Conservation (phyloP, 108 stramenopile genomes). For the Cyclotella sp. region DNA sequence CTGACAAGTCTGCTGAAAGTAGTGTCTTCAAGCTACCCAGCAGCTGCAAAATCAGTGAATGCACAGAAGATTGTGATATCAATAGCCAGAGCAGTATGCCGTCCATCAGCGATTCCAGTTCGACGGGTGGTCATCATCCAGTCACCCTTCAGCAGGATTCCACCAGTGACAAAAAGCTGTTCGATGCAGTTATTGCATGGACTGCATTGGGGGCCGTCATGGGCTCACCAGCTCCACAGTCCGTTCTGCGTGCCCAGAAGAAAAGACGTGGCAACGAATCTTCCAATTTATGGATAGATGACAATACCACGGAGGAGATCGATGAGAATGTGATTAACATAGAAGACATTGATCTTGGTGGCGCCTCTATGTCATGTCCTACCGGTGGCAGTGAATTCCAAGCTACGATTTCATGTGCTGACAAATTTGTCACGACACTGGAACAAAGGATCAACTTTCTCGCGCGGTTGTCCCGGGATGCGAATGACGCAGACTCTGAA, state of each 20-base stretch:
- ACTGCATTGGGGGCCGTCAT: conserved; percentile 11
- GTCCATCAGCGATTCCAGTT: neutral
- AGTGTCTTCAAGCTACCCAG: neutral
- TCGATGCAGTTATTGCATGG: conserved; percentile 13
- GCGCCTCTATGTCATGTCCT: neutral
- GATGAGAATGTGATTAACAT: neutral
- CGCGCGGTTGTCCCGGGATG: neutral
- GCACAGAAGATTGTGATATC: neutral
- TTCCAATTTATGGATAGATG: neutral
- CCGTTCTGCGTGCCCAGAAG: neutral
- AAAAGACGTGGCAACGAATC: neutral
- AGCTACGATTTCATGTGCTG: neutral
- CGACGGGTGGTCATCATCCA: neutral
- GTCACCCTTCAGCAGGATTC: neutral
- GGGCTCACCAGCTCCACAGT: conserved; percentile 16
- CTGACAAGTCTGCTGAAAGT: neutral
- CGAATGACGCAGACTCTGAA: neutral
- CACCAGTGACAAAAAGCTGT: neutral
- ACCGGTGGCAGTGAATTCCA: neutral
- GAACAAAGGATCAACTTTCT: neutral
- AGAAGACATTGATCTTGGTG: neutral
- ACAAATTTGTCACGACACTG: neutral
- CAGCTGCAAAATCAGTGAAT: neutral
- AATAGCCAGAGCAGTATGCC: conserved; percentile 1
- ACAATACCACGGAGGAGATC: neutral